These are phyloP conservation scores for Rhododendron henanense DNA, from an alignment of 148 eudicot genomes.

Conservation along the genomic window DNA sequence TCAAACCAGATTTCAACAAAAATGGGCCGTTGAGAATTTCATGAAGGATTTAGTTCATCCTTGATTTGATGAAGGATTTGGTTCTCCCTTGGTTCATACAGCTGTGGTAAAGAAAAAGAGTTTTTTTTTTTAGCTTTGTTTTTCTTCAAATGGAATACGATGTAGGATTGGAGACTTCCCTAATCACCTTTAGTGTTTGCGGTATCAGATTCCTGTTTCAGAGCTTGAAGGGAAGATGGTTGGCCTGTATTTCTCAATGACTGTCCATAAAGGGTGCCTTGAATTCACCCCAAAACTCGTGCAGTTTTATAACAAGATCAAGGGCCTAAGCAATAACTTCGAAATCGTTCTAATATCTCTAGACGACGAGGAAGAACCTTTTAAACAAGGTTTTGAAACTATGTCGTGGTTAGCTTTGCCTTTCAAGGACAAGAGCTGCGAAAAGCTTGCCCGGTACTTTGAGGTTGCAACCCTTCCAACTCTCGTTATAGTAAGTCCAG, in stretches of 20 bases:
- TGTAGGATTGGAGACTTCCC: not conserved
- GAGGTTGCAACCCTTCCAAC: conserved; percentile 62
- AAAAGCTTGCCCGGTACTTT: conserved; percentile 58
- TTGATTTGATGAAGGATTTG: not conserved
- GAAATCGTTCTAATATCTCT: conserved; percentile 65
- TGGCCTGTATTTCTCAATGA: conserved; percentile 54
- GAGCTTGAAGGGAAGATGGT: conserved; percentile 81
- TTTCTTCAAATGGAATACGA: not conserved
- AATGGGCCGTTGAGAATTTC: not conserved
- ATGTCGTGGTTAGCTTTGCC: conserved; percentile 71
- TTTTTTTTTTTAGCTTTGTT: not conserved
- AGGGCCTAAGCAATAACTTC: conserved; percentile 47
- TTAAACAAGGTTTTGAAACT: conserved; percentile 32
- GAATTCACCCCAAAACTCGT: conserved; percentile 46
- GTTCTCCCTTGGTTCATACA: not conserved
- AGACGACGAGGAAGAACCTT: conserved; percentile 62
- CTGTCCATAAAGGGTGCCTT: conserved; percentile 29
- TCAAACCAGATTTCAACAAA: not conserved
- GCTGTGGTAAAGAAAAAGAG: not conserved
- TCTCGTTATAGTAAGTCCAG: conserved; percentile 58
- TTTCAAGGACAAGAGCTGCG: conserved; percentile 50
- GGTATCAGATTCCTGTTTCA: conserved; percentile 48
- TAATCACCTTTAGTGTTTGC: not conserved
- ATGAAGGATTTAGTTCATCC: not conserved
- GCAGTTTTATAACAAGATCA: conserved; percentile 48